phyloP scores from a whole-genome alignment of 768 basidiomycete species.

The Boletus rex-veris region DNA sequence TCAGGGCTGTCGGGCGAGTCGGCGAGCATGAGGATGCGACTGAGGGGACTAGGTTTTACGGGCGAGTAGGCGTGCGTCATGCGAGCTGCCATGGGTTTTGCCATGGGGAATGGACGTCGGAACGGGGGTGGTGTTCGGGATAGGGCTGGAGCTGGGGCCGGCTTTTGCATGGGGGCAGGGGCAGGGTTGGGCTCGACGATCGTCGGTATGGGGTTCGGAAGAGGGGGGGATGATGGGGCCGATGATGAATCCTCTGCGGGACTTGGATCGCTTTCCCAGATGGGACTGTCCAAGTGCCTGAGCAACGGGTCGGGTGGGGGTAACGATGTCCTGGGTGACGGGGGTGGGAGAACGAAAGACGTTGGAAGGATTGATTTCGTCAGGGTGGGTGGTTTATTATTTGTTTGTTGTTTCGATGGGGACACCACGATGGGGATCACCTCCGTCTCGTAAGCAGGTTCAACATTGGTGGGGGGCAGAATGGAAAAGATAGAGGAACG shows the following conservation, averaged over 20 bases:
- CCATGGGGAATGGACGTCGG: constrained; percentile 58
- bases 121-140: constrained; percentile 23
- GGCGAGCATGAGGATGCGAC: constrained; percentile 70
- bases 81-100: constrained; percentile 63
- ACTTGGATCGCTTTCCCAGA: constrained; percentile 11
- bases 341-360: constrained; percentile 75
- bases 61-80: constrained; percentile 85
- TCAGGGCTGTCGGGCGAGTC: constrained; percentile 51
- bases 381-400: constrained; percentile 21
- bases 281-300: constrained; percentile 18
- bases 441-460: constrained; percentile 53
- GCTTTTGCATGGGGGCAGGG: constrained; percentile 5
- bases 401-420: constrained; percentile 25
- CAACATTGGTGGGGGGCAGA: constrained; percentile 32
- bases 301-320: constrained; percentile 41
- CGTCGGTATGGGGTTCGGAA: constrained; percentile 17
- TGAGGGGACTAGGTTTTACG: constrained; percentile 74
- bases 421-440: constrained; percentile 36
- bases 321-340: constrained; percentile 65
- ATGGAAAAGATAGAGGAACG: constrained; percentile 43
- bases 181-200: constrained; percentile 19
- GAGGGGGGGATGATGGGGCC: background rate
- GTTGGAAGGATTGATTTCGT: constrained; percentile 56
- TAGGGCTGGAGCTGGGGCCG: background rate
- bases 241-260: background rate